Conservation (phyloP, 805 yeast genomes). For the Saturnispora bothae region DNA sequence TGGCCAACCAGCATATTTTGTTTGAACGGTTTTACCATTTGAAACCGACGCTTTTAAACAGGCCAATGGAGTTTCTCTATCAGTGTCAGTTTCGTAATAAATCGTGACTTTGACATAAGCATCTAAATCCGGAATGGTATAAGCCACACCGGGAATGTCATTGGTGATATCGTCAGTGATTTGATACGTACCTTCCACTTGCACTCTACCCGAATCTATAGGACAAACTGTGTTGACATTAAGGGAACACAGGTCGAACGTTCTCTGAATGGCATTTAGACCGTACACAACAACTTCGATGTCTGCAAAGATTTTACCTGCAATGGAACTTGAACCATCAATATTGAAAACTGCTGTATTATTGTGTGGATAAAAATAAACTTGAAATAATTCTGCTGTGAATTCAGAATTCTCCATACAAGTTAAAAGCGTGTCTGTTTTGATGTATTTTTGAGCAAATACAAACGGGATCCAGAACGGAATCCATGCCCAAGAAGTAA, state of each 20-base stretch:
- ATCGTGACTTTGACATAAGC: slow-evolving; percentile 76
- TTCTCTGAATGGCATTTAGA: slow-evolving; percentile 43
- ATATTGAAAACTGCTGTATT: slow-evolving; percentile 53
- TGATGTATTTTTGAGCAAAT: slow-evolving; percentile 24
- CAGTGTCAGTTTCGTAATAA: slow-evolving; percentile 37
- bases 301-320: slow-evolving; percentile 58
- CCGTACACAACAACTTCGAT: slow-evolving; percentile 74
- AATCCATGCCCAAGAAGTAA: no score
- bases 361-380: slow-evolving; percentile 58
- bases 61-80: slow-evolving; percentile 46
- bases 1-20: slow-evolving; percentile 90
- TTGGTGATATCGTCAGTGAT: slow-evolving; percentile 31
- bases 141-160: slow-evolving; percentile 74
- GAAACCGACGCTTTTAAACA: slow-evolving; percentile 83
- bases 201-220: slow-evolving; percentile 76
- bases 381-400: slow-evolving; percentile 76
- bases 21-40: slow-evolving; percentile 90
- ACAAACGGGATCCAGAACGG: slow-evolving; percentile 7
- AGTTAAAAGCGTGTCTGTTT: slow-evolving; percentile 59
- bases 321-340: slow-evolving; percentile 68
- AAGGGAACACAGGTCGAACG: slow-evolving; percentile 56
- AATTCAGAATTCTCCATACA: slow-evolving; percentile 88
- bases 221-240: slow-evolving; percentile 61
- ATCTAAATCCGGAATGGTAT: slow-evolving; percentile 86
- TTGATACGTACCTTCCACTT: slow-evolving; percentile 36